Percentiles rank a stretch among this genome's conserved stretches.
phyloP scores from a whole-genome alignment of 495 filamentous ascomycete genomes.

The Bathelium albidoporum region DNA sequence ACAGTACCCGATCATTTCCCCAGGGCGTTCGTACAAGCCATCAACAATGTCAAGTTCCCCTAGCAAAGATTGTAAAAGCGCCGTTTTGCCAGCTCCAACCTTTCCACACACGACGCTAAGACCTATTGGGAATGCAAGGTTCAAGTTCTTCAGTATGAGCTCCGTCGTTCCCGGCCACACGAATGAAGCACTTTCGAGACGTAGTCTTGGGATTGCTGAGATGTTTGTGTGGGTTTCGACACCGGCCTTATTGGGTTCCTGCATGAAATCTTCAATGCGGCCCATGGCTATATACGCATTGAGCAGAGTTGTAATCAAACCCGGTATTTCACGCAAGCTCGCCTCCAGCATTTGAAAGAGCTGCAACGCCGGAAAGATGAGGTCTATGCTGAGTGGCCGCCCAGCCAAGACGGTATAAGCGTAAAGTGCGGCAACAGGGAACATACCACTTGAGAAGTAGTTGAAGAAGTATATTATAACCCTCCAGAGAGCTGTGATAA shows the following conservation, averaged over 20 bases:
- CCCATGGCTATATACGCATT: constrained; percentile 65
- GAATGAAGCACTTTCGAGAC: constrained; percentile 56
- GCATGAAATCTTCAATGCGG: constrained; percentile 77
- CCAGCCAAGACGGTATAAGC: constrained; percentile 63
- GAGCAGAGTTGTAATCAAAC: constrained; percentile 57
- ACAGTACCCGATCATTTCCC: constrained; percentile 68
- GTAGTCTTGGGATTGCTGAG: constrained; percentile 32
- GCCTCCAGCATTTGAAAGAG: constrained; percentile 63
- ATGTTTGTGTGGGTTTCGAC: constrained; percentile 26
- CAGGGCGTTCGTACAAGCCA: constrained; percentile 50
- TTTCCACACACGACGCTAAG: constrained; percentile 60
- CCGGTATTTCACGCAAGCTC: constrained; percentile 58
- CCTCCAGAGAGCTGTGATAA: constrained; percentile 53
- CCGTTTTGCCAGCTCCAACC: constrained; percentile 73
- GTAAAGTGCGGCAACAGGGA: constrained; percentile 69
- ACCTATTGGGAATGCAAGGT: constrained; percentile 49
- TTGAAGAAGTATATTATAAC: constrained; percentile 53
- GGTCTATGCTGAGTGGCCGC: constrained; percentile 55
- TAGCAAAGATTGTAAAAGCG: constrained; percentile 64
- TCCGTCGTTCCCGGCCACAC: constrained; percentile 59
- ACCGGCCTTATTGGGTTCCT: constrained; percentile 62
- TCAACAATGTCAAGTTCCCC: constrained; percentile 61
- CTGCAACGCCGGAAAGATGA: constrained; percentile 73
- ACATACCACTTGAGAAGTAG: constrained; percentile 52
- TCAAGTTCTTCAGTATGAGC: constrained; percentile 53